Evolutionary conservation across 805 yeast species (phyloP), one percentile per base, ranked within the genome.

Genomic region (Cyberlindnera bimundalis): DNA sequence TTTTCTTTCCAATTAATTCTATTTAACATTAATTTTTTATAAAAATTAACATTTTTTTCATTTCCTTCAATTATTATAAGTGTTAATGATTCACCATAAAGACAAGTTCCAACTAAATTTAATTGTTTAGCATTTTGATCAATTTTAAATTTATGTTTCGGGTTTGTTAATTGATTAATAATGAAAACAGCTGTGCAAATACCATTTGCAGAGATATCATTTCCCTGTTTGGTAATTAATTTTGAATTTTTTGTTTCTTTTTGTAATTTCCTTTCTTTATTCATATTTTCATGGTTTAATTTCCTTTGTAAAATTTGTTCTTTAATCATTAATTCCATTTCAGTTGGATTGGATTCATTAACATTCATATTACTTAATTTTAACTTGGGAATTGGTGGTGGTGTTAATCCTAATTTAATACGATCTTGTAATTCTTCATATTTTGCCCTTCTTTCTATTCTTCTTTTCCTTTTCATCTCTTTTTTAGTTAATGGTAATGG

Each of bases 331-430:
- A 70, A 68, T 55, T 91, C 99, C 50, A 89, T 81, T 4, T 78
- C 78, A 0, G 98, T 91, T 1, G 99, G n/a, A n/a, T n/a, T n/a
- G n/a, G n/a, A n/a, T n/a, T n/a, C n/a, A n/a, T n/a, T n/a, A n/a
- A n/a, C n/a, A n/a, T n/a, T 86, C 61, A 93, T 71, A 58, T 91
- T 93, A 31, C 83, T 77, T 32, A 88, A 67, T 53, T 84, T 86
- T 19, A 93, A 84, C 60, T 91, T 93, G 3, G 96, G 95, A 6
- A 83, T 83, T 0, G 96, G 96, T 5, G 95, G 83, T 0, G 95
- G 84, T 34, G 83, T 86, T 15, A 90, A 63, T 0, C 99, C 99
- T 5, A 86, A 65, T 42, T 80, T 74, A 18, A 90, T 81, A 33
- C 84, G 68, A 50, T 87, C 91, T 56, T 87, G 96, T 42, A 74